Evolutionary conservation across 257 asterid species (phyloP), one percentile per base, ranked within the genome.

Genomic region (Striga asiatica): DNA sequence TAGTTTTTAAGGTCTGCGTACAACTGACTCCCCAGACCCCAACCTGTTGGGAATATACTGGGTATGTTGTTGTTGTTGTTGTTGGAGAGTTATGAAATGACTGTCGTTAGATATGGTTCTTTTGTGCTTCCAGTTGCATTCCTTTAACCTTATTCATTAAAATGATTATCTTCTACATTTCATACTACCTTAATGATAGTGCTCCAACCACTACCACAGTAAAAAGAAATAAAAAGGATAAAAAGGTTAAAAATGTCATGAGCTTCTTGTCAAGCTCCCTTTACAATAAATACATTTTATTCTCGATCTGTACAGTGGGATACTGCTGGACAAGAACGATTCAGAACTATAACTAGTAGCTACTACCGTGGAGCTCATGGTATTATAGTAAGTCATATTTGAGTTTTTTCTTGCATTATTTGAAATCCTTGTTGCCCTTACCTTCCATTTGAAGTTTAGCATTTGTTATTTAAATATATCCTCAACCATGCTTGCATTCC

Each of bases 361-460:
- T 86, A 86, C 74, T 86, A 85, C 73, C 91, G 94, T 13, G 95
- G 95, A 61, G 95, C 95, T 21, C 95, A 86, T 69, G 95, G 95
- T 71, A 86, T 86, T 58, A 86, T 86, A 59, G 95, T 86, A 67
- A 57, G 85, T 69, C 49, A 21, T 29, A 47, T 21, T 22, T 2
- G 13, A 37, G 48, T 6, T 32, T 39, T 34, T 41, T 24, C 2
- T n/a, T n/a, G n/a, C n/a, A n/a, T n/a, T n/a, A n/a, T n/a, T n/a
- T n/a, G n/a, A n/a, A n/a, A n/a, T n/a, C n/a, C n/a, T n/a, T n/a
- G n/a, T n/a, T n/a, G n/a, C n/a, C n/a, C n/a, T n/a, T n/a, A 27
- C 23, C 35, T 43, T 28, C 12, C 38, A 46, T 56, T 14, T 11
- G 13, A 41, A 23, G 50, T 31, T n/a, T 25, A 31, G 3, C 12